Evolutionary conservation across 495 filamentous ascomycete species (phyloP).

Genomic region (Pseudevernia furfuracea): DNA sequence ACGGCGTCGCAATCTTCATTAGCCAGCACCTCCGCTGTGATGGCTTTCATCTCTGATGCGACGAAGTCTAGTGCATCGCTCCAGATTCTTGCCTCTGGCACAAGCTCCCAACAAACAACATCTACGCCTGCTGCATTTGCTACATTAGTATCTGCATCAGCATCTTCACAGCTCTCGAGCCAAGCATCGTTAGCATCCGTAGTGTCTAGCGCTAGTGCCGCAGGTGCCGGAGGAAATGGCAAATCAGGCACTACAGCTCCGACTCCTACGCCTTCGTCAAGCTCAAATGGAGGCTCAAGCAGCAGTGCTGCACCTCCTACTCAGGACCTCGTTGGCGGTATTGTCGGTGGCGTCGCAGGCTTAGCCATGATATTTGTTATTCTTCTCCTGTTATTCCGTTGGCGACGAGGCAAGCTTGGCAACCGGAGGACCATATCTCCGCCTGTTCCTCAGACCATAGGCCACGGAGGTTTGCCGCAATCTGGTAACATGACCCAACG

Average conservation of each 20-base stretch:
- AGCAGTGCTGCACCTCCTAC: slow-evolving; percentile 26
- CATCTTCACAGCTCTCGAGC: slow-evolving; percentile 24
- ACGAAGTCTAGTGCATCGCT: neutral
- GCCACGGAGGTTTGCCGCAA: slow-evolving; percentile 24
- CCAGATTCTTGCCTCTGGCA: neutral
- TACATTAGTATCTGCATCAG: neutral
- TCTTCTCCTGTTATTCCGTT: slow-evolving; percentile 48
- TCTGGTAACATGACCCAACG: slow-evolving; percentile 40
- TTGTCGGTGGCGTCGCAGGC: slow-evolving; percentile 59
- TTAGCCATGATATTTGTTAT: slow-evolving; percentile 50
- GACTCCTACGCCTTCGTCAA: slow-evolving; percentile 21
- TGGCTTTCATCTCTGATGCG: slow-evolving; percentile 1
- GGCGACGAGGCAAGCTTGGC: slow-evolving; percentile 35
- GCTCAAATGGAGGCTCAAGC: slow-evolving; percentile 18
- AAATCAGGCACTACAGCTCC: slow-evolving; percentile 25
- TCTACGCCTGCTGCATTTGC: slow-evolving; percentile 7
- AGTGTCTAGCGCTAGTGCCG: slow-evolving; percentile 14
- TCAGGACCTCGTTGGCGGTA: slow-evolving; percentile 51
- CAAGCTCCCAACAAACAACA: neutral
- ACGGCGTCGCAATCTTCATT: slow-evolving; percentile 13
- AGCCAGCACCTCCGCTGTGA: slow-evolving; percentile 2
- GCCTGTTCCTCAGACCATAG: slow-evolving; percentile 28
- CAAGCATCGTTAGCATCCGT: slow-evolving; percentile 23
- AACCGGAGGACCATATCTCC: slow-evolving; percentile 29
- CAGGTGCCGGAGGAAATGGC: slow-evolving; percentile 17